A percentile compares a stretch with the other conserved stretches of the same genome.
Conservation (phyloP, 345 rosid species). For the Adansonia digitata region DNA sequence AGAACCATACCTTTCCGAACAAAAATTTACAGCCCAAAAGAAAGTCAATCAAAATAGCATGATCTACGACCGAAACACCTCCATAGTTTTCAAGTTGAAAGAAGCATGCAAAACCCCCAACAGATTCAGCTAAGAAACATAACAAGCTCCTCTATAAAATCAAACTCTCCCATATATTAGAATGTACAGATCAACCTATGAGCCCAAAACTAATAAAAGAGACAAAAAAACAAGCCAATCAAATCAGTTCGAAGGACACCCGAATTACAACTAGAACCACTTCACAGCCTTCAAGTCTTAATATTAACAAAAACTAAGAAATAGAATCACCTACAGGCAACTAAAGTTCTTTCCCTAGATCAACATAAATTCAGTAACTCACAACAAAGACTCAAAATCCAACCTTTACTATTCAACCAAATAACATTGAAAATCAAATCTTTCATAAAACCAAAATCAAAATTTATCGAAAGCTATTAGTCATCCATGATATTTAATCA, state of each 20-base stretch:
- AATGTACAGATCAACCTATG: not conserved
- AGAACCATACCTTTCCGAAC: not conserved
- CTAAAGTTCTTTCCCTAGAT: not conserved
- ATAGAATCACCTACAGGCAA: not conserved
- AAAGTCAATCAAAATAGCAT: not conserved
- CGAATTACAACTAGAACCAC: conserved; percentile 4
- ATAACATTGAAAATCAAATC: not conserved
- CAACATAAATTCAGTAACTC: not conserved
- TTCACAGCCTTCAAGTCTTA: not conserved
- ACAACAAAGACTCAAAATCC: not conserved
- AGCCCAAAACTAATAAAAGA: not conserved
- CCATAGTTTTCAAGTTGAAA: not conserved
- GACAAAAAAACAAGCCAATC: not conserved
- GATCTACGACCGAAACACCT: conserved; percentile 6
- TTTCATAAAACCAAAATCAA: not conserved
- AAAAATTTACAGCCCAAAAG: not conserved
- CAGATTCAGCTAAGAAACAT: not conserved
- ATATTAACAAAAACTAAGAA: not conserved
- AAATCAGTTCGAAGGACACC: not conserved
- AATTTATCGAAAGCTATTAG: not conserved
- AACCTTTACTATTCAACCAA: not conserved
- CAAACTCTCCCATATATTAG: not conserved
- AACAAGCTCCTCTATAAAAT: not conserved
- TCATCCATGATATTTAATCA: not conserved
- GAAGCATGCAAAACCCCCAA: not conserved